A percentile compares a stretch with the other conserved stretches of the same genome.
phyloP scores from a whole-genome alignment of 192 early-diverging fungal species.

The Kappamyces sp. region DNA sequence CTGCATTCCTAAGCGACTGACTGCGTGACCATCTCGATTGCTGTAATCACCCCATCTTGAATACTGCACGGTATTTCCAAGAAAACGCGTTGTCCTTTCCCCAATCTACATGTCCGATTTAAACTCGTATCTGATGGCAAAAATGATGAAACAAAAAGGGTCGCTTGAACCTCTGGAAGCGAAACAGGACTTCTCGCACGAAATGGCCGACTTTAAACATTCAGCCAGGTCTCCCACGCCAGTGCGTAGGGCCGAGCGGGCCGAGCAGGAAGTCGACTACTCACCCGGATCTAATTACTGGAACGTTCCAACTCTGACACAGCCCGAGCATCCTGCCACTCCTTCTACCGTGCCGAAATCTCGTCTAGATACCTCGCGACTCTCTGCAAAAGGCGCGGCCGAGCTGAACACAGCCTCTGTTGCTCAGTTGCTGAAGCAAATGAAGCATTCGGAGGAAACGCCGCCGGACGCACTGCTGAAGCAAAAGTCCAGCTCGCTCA shows the following conservation, averaged over 20 bases:
- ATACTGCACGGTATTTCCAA: not conserved
- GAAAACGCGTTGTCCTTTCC: not conserved
- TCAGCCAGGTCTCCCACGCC: not conserved
- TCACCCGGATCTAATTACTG: slow-evolving; percentile 14
- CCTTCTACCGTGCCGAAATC: too few species aligned
- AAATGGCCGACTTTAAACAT: slow-evolving; percentile 8
- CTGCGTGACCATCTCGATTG: too few species aligned
- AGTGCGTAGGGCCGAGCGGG: not conserved
- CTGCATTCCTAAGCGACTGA: not conserved
- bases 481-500: not conserved
- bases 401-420: slow-evolving; percentile 9
- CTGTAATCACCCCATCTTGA: too few species aligned
- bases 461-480: not conserved
- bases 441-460: slow-evolving; percentile 7
- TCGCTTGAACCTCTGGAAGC: not conserved
- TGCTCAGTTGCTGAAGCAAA: slow-evolving; percentile 3
- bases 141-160: not conserved
- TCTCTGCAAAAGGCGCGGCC: not conserved
- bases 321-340: not conserved
- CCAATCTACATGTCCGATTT: slow-evolving; percentile 6
- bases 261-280: slow-evolving; percentile 9
- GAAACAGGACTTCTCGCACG: not conserved
- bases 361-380: too few species aligned
- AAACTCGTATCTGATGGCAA: slow-evolving; percentile 13
- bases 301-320: not conserved